A percentile compares a stretch with the other conserved stretches of the same genome.
These are phyloP conservation scores for Cymbopogon citratus DNA, from an alignment of 176 grass and related monocot species.

Conservation along the genomic window DNA sequence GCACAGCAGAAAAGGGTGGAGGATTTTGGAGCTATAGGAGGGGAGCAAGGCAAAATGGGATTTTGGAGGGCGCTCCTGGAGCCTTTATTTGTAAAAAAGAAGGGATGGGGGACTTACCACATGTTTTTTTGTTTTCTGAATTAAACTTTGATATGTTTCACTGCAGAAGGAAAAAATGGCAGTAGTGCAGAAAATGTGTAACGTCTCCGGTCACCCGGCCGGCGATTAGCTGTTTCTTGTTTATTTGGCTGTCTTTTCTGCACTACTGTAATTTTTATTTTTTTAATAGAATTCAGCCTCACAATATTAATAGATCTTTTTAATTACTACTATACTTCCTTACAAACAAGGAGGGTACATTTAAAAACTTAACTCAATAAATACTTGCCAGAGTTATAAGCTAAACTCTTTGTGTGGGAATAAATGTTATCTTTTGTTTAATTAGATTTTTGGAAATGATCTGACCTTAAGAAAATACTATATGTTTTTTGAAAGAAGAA, in stretches of 20 bases:
- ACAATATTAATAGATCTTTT: not conserved
- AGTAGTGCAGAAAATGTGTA: not conserved
- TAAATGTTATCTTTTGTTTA: too few relatives aligned
- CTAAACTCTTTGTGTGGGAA: too few relatives aligned
- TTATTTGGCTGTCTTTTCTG: not conserved
- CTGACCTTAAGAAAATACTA: too few relatives aligned
- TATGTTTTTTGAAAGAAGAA: too few relatives aligned
- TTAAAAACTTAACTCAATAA: not conserved
- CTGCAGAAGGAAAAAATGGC: not conserved
- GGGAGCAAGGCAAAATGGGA: not conserved
- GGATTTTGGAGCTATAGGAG: not conserved
- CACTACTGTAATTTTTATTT: too few relatives aligned
- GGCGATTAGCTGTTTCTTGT: not conserved
- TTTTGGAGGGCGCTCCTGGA: not conserved
- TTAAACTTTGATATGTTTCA: not conserved
- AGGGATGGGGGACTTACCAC: not conserved
- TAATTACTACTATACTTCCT: not conserved
- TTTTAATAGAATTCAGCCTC: too few relatives aligned
- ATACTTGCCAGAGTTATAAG: not conserved
- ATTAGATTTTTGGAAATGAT: too few relatives aligned
- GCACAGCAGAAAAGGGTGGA: not conserved
- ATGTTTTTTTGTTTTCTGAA: not conserved
- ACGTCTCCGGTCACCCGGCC: not conserved
- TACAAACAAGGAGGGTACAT: not conserved
- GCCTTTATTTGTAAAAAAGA: not conserved